These are phyloP conservation scores for Euphorbia lathyris DNA, from an alignment of 345 rosid species.

Conservation along the genomic window DNA sequence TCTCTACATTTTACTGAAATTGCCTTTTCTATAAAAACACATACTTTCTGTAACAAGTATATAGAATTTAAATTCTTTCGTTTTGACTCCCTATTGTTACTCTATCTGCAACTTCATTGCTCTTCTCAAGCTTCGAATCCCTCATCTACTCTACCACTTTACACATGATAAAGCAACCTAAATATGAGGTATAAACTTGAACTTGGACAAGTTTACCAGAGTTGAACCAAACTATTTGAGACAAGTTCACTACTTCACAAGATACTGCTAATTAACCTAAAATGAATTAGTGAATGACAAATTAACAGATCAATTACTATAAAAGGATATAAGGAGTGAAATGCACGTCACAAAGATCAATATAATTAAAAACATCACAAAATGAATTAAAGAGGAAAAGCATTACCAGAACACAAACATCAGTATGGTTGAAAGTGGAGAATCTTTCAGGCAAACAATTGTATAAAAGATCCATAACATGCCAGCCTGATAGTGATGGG, in stretches of 20 bases:
- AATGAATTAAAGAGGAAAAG: constrained; percentile 6
- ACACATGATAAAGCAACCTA: background rate
- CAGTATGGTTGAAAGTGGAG: constrained; percentile 65
- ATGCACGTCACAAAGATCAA: background rate
- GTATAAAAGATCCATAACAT: constrained; percentile 68
- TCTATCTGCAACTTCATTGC: background rate
- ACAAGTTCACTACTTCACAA: too few species aligned
- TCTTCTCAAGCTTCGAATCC: background rate
- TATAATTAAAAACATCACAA: background rate
- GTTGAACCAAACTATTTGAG: too few species aligned
- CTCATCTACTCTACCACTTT: background rate
- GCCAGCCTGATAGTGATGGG: constrained; percentile 54
- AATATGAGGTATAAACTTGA: background rate
- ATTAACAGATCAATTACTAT: too few species aligned
- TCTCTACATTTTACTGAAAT: too few species aligned
- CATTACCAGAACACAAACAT: constrained; percentile 81
- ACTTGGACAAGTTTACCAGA: too few species aligned
- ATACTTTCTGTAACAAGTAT: too few species aligned
- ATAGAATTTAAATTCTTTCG: too few species aligned
- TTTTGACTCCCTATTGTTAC: too few species aligned
- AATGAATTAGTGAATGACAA: too few species aligned
- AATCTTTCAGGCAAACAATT: constrained; percentile 88
- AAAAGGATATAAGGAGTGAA: too few species aligned
- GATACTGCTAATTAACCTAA: too few species aligned
- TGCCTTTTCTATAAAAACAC: too few species aligned